These are phyloP conservation scores for Eurotiales sp. DNA, from an alignment of 2,329 filamentous ascomycete genomes.

Conservation along the genomic window DNA sequence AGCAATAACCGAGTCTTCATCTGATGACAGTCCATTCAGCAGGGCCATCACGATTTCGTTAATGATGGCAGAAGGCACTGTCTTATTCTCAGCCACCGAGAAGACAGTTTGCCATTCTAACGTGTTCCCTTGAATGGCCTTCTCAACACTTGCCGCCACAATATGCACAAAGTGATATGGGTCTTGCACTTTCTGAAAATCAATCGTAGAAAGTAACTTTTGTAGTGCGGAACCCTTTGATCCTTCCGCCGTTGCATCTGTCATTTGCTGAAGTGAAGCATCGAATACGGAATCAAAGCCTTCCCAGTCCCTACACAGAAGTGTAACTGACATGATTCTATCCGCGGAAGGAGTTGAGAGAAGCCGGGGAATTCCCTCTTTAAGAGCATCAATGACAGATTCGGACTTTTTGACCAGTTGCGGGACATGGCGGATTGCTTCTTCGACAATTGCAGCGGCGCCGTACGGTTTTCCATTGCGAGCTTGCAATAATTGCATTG, in stretches of 20 bases:
- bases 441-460: slow-evolving; percentile 57
- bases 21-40: slow-evolving; percentile 39
- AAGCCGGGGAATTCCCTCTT: slow-evolving; percentile 55
- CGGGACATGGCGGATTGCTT: slow-evolving; percentile 46
- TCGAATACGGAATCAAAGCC: slow-evolving; percentile 38
- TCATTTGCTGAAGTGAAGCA: slow-evolving; percentile 33
- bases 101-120: slow-evolving; percentile 38
- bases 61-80: slow-evolving; percentile 29
- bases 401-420: slow-evolving; percentile 37
- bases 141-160: slow-evolving; percentile 32
- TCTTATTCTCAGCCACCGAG: slow-evolving; percentile 36
- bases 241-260: slow-evolving; percentile 28
- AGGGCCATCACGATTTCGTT: slow-evolving; percentile 36
- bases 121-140: slow-evolving; percentile 33
- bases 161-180: slow-evolving; percentile 32
- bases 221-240: slow-evolving; percentile 34
- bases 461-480: slow-evolving; percentile 65
- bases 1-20: slow-evolving; percentile 30
- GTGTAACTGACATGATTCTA: slow-evolving; percentile 63
- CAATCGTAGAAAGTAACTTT: slow-evolving; percentile 35
- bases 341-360: slow-evolving; percentile 65
- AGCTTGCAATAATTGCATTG: slow-evolving; percentile 48
- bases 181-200: slow-evolving; percentile 34
- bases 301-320: slow-evolving; percentile 48
- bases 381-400: slow-evolving; percentile 51